These are phyloP conservation scores for Curvularia spicifera DNA, from an alignment of 2,329 filamentous ascomycete species.

Conservation along the genomic window DNA sequence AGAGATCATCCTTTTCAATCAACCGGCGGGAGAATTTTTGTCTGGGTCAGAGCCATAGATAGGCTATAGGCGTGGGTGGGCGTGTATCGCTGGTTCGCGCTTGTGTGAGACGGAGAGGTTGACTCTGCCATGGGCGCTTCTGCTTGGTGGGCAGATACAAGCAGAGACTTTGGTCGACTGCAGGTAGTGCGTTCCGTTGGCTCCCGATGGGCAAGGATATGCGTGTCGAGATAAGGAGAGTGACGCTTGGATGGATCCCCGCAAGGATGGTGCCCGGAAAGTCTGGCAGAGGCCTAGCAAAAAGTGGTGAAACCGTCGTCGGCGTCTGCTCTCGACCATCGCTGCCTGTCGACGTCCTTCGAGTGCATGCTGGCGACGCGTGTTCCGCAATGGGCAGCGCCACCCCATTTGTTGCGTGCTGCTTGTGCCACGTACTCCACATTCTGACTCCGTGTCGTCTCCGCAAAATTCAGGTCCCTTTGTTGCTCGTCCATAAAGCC, in stretches of 20 bases:
- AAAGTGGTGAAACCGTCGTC: neutral
- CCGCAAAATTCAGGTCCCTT: conserved; percentile 16
- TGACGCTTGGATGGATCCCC: conserved; percentile 21
- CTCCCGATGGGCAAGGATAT: conserved; percentile 16
- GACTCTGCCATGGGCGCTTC: neutral
- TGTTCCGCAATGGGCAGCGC: conserved; percentile 18
- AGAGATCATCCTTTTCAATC: conserved; percentile 12
- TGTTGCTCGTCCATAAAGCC: conserved; percentile 8
- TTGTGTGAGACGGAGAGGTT: conserved; percentile 4
- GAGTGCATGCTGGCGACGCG: conserved; percentile 3
- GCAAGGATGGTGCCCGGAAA: conserved; percentile 13
- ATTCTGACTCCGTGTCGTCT: conserved; percentile 9
- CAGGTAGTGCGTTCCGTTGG: conserved; percentile 8
- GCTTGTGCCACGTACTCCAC: conserved; percentile 18
- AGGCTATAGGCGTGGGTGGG: conserved; percentile 3
- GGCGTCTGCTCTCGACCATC: neutral
- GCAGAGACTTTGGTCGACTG: conserved; percentile 4
- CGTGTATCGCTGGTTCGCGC: conserved; percentile 1
- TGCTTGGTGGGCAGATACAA: neutral
- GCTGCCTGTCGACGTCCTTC: no score
- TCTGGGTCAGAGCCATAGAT: conserved; percentile 1
- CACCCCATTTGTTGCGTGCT: neutral
- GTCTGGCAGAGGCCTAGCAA: conserved; percentile 11
- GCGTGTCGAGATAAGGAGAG: conserved; percentile 17
- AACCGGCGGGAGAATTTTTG: conserved; percentile 10